phyloP scores from a whole-genome alignment of 2,329 filamentous ascomycete species.

The Trichoderma gracile region DNA sequence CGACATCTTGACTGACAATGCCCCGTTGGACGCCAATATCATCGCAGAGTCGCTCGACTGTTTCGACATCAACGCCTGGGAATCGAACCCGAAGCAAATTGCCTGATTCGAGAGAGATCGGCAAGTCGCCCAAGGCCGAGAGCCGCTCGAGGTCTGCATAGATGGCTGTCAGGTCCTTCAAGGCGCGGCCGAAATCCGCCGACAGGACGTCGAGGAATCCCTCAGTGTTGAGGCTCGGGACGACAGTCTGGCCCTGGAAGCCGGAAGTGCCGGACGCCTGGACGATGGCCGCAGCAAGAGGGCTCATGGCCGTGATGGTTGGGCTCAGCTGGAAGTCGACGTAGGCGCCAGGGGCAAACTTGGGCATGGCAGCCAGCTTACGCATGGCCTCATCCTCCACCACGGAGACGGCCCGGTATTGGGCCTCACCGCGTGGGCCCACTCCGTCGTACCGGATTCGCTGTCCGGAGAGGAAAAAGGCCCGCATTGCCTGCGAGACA shows the following conservation, averaged over 20 bases:
- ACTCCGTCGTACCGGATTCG: conserved; percentile 84
- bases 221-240: conserved; percentile 72
- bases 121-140: conserved; percentile 76
- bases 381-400: conserved; percentile 72
- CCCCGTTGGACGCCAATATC: conserved; percentile 85
- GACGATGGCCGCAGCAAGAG: conserved; percentile 61
- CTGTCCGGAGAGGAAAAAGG: conserved; percentile 88
- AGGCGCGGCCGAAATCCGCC: conserved; percentile 80
- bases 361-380: conserved; percentile 62
- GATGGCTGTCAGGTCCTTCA: conserved; percentile 79
- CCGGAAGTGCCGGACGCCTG: conserved; percentile 47
- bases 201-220: conserved; percentile 84
- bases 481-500: conserved; percentile 89
- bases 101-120: conserved; percentile 69
- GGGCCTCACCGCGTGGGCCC: conserved; percentile 70
- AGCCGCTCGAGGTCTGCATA: conserved; percentile 80
- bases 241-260: conserved; percentile 43
- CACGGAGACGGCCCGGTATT: conserved; percentile 74
- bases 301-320: conserved; percentile 83
- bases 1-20: conserved; percentile 71
- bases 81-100: conserved; percentile 79
- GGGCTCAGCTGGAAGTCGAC: conserved; percentile 88
- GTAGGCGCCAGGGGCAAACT: conserved; percentile 69
- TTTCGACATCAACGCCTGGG: conserved; percentile 81
- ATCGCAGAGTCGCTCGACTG: conserved; percentile 79